phyloP scores from a whole-genome alignment of 2,329 filamentous ascomycete species.

The Phoma herbarum region DNA sequence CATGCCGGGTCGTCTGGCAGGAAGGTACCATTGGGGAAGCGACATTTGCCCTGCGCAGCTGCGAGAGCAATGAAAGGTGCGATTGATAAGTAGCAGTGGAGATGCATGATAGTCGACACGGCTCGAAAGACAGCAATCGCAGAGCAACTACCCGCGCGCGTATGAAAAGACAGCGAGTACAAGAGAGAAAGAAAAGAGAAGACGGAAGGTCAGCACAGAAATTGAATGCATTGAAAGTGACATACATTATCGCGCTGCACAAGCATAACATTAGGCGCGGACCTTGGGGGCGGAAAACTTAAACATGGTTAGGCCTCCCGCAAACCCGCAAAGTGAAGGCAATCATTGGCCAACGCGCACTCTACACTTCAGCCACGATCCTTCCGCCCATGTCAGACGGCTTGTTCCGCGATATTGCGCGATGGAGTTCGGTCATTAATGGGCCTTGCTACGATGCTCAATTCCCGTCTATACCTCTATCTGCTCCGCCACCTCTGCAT shows the following conservation, averaged over 20 bases:
- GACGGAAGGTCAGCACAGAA: neutral
- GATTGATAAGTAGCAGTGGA: neutral
- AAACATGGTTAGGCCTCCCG: neutral
- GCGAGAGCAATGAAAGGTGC: neutral
- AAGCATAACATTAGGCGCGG: constrained; percentile 4
- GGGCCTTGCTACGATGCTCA: neutral
- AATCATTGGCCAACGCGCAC: neutral
- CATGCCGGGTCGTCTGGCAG: constrained; percentile 5
- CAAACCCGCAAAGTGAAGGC: neutral
- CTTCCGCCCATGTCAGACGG: neutral
- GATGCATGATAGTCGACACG: neutral
- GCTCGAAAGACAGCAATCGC: neutral
- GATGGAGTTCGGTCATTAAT: neutral
- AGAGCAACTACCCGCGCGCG: neutral
- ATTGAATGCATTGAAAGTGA: neutral
- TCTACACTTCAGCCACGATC: neutral
- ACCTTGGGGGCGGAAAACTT: constrained; percentile 6
- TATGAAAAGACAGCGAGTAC: neutral
- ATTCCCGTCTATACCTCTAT: neutral
- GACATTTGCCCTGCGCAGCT: constrained; percentile 10
- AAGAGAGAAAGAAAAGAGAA: neutral
- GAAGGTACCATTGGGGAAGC: constrained; percentile 12
- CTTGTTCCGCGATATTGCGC: neutral
- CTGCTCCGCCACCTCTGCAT: neutral
- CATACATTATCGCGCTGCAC: neutral